phyloP scores from a whole-genome alignment of 768 basidiomycete species.

The Kwoniella botswanensis region DNA sequence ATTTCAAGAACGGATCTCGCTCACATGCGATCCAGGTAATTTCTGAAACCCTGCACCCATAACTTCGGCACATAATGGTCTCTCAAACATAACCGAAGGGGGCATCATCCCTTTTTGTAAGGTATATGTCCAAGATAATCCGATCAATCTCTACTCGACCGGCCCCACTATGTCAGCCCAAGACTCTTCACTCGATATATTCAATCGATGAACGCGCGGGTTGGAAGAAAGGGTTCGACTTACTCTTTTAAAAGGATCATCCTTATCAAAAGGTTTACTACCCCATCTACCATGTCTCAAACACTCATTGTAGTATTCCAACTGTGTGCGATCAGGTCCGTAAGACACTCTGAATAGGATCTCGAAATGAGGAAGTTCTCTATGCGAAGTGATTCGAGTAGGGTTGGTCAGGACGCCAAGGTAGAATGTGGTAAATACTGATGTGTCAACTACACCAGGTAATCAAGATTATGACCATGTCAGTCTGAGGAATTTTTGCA shows the following conservation, averaged over 20 bases:
- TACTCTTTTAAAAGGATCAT: constrained; percentile 52
- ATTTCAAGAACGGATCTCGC: constrained; percentile 28
- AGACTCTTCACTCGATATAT: no score
- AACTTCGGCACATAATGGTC: constrained; percentile 73
- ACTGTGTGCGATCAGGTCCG: constrained; percentile 69
- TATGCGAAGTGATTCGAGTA: constrained; percentile 54
- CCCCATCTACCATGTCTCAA: constrained; percentile 58
- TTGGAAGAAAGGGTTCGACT: constrained; percentile 12
- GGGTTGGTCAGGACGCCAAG: constrained; percentile 70
- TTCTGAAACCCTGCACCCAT: constrained; percentile 85
- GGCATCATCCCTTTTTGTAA: constrained; percentile 62
- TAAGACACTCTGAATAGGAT: constrained; percentile 78
- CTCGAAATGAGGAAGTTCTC: constrained; percentile 67
- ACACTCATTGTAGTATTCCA: constrained; percentile 75
- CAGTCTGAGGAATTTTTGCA: no score
- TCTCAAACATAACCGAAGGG: constrained; percentile 67
- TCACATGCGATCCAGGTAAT: constrained; percentile 65
- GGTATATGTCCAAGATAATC: constrained; percentile 66
- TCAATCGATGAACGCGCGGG: no score
- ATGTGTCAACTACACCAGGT: constrained; percentile 66
- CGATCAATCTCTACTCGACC: constrained; percentile 30
- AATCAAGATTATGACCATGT: neutral
- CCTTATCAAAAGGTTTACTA: constrained; percentile 46
- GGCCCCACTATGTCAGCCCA: neutral
- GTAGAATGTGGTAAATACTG: constrained; percentile 78